phyloP scores from a whole-genome alignment of 345 rosid genomes.

The Pistacia integerrima region DNA sequence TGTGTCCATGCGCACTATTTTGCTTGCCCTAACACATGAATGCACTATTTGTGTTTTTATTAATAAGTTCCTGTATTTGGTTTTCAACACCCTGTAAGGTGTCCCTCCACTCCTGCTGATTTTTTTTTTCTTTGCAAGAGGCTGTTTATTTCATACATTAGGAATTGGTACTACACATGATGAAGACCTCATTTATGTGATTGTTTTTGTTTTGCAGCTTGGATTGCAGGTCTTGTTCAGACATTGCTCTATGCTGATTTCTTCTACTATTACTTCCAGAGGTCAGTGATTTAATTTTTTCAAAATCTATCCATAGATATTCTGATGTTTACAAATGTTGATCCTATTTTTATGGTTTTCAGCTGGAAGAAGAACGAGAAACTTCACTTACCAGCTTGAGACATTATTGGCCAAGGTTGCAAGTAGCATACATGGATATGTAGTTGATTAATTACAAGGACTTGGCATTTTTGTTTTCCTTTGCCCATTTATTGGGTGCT shows the following conservation, averaged over 20 bases:
- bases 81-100: no score
- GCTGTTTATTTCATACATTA: background rate
- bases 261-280: slow-evolving; percentile 77
- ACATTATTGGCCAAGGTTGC: slow-evolving; percentile 2
- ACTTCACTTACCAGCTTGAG: slow-evolving; percentile 84
- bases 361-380: slow-evolving; percentile 90
- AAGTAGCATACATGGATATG: background rate
- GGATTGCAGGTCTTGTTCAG: slow-evolving; percentile 73
- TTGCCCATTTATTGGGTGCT: background rate
- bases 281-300: slow-evolving; percentile 32
- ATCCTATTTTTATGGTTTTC: slow-evolving; percentile 22
- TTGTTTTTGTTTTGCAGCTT: slow-evolving; percentile 45
- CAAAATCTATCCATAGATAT: background rate
- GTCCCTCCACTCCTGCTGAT: no score
- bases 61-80: no score
- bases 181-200: background rate
- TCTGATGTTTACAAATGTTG: slow-evolving; percentile 3
- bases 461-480: background rate
- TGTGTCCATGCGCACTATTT: background rate
- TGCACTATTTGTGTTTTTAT: no score
- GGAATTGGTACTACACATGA: background rate
- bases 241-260: slow-evolving; percentile 80
- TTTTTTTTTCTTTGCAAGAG: background rate
- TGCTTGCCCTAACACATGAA: no score
- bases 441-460: slow-evolving; percentile 1